These are phyloP conservation scores for Tetrahymena thermophila DNA, from an alignment of 73 alveolate species.

Conservation along the genomic window DNA sequence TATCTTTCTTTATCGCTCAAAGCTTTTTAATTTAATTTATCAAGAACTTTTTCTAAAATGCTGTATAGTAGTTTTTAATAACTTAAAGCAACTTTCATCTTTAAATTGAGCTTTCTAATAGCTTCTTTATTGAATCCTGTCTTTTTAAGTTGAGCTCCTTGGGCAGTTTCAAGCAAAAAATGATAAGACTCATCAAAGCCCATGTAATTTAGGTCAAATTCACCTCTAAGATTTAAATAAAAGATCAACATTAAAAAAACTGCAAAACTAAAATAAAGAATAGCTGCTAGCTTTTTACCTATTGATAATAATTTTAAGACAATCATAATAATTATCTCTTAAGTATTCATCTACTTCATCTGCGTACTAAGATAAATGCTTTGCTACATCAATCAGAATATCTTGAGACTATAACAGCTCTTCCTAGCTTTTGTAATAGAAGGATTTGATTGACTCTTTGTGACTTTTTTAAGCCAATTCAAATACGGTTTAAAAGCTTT, in stretches of 20 bases:
- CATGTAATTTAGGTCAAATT: not conserved
- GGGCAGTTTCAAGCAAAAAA: not conserved
- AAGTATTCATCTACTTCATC: not conserved
- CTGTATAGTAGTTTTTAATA: conserved; percentile 46
- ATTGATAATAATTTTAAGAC: not conserved
- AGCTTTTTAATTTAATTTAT: conserved; percentile 63
- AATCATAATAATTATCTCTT: not conserved
- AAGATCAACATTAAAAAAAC: not conserved
- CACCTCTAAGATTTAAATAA: not conserved
- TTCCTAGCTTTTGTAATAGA: not conserved
- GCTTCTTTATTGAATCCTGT: not conserved
- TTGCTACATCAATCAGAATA: not conserved
- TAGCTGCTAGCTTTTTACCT: not conserved
- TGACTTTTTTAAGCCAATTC: not conserved
- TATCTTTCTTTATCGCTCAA: conserved; percentile 66
- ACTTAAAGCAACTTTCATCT: conserved; percentile 46
- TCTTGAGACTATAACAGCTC: not conserved
- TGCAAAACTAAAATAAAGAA: not conserved
- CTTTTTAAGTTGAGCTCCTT: not conserved
- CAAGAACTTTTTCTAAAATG: conserved; percentile 43
- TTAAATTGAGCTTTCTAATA: not conserved
- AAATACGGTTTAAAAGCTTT: not conserved
- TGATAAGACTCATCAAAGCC: not conserved
- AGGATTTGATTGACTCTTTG: not conserved
- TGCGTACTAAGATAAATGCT: not conserved